Conservation (phyloP, 345 rosid species). For the Camelina laxa region DNA sequence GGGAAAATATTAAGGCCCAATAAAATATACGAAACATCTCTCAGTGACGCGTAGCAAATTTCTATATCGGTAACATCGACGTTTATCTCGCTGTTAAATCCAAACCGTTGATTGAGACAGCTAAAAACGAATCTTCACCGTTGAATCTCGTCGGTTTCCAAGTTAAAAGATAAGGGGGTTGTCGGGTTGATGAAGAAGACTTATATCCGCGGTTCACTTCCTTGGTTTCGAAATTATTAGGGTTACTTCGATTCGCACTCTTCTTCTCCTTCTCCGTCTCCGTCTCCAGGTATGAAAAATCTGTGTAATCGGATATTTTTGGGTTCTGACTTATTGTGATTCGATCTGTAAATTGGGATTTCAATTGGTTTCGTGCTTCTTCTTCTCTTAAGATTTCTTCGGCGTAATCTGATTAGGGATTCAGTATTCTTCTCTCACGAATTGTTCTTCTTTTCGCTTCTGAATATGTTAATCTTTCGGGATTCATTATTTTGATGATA, state of each 20-base stretch:
- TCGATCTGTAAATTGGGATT: background rate
- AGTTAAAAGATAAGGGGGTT: conserved; percentile 31
- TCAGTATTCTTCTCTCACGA: background rate
- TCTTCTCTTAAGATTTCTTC: background rate
- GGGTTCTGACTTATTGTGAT: background rate
- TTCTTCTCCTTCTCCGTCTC: conserved; percentile 7
- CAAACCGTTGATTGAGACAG: conserved; percentile 29
- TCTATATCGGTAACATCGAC: conserved; percentile 23
- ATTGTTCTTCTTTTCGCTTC: background rate
- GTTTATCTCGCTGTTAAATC: background rate
- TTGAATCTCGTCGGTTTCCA: conserved; percentile 35
- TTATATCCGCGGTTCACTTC: conserved; percentile 24
- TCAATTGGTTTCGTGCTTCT: conserved; percentile 15
- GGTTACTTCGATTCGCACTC: conserved; percentile 34
- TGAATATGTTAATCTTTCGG: background rate
- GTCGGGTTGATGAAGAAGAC: background rate
- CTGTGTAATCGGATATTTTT: conserved; percentile 7
- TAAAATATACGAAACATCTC: background rate
- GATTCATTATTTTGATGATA: background rate
- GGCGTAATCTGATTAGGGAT: conserved; percentile 1
- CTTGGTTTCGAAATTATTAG: conserved; percentile 27
- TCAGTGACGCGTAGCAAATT: background rate
- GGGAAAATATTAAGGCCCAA: background rate
- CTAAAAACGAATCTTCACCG: conserved; percentile 10
- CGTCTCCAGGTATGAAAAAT: conserved; percentile 28